Conservation (phyloP, 2,329 filamentous ascomycete genomes). For the Fusarium aywerte region DNA sequence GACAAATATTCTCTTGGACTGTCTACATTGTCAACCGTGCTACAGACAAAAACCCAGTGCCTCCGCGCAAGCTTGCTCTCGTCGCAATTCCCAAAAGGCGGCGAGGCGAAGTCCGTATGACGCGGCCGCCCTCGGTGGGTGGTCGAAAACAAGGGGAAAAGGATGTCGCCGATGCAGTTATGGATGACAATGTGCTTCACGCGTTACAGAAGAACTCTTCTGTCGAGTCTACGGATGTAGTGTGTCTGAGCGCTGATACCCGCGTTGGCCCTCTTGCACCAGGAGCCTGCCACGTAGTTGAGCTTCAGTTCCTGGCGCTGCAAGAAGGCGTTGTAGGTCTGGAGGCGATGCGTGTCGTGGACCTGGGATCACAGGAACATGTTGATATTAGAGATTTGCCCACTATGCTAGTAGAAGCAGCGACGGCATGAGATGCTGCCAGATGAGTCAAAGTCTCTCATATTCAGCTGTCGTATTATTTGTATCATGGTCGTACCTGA, state of each 20-base stretch:
- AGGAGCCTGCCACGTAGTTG: constrained; percentile 77
- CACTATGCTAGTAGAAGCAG: constrained; percentile 67
- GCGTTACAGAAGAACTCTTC: constrained; percentile 74
- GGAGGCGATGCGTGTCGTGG: constrained; percentile 78
- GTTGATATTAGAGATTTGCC: constrained; percentile 81
- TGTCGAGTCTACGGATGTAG: constrained; percentile 72
- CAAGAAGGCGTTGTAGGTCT: constrained; percentile 73
- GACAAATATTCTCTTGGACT: constrained; percentile 76
- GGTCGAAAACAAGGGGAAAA: constrained; percentile 51
- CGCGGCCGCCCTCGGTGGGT: constrained; percentile 64
- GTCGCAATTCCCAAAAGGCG: constrained; percentile 73
- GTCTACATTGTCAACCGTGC: constrained; percentile 81
- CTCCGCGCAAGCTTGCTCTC: constrained; percentile 75
- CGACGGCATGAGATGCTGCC: constrained; percentile 37
- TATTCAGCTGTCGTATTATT: constrained; percentile 28
- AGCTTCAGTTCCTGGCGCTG: constrained; percentile 77
- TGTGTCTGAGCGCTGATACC: constrained; percentile 80
- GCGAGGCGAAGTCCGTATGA: constrained; percentile 64
- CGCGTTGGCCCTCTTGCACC: constrained; percentile 78
- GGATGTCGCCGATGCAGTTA: constrained; percentile 70
- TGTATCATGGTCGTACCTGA: constrained; percentile 38
- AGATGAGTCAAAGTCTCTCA: constrained; percentile 2
- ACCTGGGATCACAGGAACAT: constrained; percentile 78
- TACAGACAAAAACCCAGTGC: constrained; percentile 54
- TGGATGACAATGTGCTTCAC: constrained; percentile 78